phyloP scores from a whole-genome alignment of 108 stramenopile species.

The Fragilariopsis cylindrus region DNA sequence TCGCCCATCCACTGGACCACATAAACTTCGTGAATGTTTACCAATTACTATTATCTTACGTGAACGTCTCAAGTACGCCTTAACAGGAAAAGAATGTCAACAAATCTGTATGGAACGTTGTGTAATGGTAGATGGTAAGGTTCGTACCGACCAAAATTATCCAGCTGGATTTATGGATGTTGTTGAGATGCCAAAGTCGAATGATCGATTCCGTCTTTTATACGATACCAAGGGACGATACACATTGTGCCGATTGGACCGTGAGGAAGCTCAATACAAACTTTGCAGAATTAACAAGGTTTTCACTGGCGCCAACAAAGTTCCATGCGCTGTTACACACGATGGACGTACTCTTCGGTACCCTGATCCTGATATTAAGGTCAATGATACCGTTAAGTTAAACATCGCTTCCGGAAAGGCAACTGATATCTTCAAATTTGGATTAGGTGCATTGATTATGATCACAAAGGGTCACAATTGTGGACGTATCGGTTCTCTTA shows the following conservation, averaged over 20 bases:
- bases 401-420: constrained; percentile 96
- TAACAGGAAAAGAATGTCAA: constrained; percentile 96
- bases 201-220: constrained; percentile 96
- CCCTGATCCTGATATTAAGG: constrained; percentile 98
- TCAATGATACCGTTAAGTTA: constrained; percentile 98
- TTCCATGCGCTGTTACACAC: constrained; percentile 98
- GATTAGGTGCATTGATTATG: constrained; percentile 95
- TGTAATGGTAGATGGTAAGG: constrained; percentile 98
- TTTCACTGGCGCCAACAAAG: constrained; percentile 89
- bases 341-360: constrained; percentile 99
- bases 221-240: constrained; percentile 99
- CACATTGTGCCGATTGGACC: constrained; percentile 90
- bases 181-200: constrained; percentile 92
- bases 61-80: constrained; percentile 99
- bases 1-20: constrained; percentile 94
- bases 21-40: constrained; percentile 98
- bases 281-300: constrained; percentile 98
- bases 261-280: constrained; percentile 95
- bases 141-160: constrained; percentile 98
- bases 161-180: constrained; percentile 99
- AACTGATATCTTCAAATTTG: constrained; percentile 94
- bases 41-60: constrained; percentile 96
- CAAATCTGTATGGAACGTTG: constrained; percentile 99
- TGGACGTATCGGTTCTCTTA: constrained; percentile 96
- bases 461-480: constrained; percentile 96